These are phyloP conservation scores for Clohesyomyces aquaticus DNA, from an alignment of 495 filamentous ascomycete genomes.

Conservation along the genomic window DNA sequence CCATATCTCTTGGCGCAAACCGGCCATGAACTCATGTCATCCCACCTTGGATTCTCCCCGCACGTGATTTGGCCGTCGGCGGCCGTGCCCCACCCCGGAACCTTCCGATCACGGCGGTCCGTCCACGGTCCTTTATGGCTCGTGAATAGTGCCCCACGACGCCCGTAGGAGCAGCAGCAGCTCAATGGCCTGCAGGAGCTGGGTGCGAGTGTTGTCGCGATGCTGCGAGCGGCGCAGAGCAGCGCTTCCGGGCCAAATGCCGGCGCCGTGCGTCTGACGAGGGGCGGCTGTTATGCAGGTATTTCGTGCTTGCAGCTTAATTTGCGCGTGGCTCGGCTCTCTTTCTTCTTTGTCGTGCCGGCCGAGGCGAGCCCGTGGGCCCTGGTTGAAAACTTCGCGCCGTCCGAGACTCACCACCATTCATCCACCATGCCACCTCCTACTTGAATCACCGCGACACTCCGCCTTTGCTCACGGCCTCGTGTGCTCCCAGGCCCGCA, in stretches of 20 bases:
- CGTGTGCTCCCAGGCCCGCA: background rate
- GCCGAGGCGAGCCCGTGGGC: conserved; percentile 9
- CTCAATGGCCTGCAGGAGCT: too few relatives aligned
- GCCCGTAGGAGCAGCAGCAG: too few relatives aligned
- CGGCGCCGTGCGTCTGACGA: background rate
- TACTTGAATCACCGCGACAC: conserved; percentile 22
- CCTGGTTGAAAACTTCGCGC: conserved; percentile 26
- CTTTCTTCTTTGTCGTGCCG: too few relatives aligned
- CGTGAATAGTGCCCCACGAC: too few relatives aligned
- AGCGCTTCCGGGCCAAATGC: too few relatives aligned
- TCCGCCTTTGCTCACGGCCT: conserved; percentile 5
- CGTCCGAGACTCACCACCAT: background rate
- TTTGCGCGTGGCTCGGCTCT: conserved; percentile 26
- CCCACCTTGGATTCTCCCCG: background rate
- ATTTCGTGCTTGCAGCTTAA: conserved; percentile 2
- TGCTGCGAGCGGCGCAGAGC: too few relatives aligned
- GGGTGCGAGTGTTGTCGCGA: background rate
- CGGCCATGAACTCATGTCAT: background rate
- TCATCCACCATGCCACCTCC: conserved; percentile 29
- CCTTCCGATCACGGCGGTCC: too few relatives aligned
- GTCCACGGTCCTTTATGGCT: too few relatives aligned
- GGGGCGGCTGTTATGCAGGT: background rate
- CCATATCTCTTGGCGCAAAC: background rate
- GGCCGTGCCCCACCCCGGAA: too few relatives aligned
- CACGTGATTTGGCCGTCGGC: background rate